Conservation (phyloP, 1,139 yeast species). For the Geotrichum klebahnii region DNA sequence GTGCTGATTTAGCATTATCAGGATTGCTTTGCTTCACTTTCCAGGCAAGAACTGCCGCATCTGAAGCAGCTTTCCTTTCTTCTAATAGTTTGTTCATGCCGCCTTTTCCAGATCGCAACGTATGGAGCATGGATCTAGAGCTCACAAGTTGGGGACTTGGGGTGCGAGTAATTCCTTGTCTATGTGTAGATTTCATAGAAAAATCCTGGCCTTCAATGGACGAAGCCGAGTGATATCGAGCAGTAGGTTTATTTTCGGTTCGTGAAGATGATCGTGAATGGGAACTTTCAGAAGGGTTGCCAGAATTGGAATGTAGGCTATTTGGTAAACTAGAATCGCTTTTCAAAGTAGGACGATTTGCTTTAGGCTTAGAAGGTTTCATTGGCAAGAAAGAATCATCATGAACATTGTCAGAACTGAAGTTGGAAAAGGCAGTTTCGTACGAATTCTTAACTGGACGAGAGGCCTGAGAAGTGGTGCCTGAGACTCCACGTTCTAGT, state of each 20-base stretch:
- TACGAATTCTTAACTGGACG: background rate
- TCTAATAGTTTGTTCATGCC: slow-evolving; percentile 11
- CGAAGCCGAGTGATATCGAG: background rate
- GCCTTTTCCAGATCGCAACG: slow-evolving; percentile 16
- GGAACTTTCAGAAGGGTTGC: too few relatives aligned
- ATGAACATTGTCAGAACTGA: background rate
- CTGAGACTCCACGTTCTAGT: slow-evolving; percentile 25
- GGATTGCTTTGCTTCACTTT: background rate
- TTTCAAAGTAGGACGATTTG: background rate
- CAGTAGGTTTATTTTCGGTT: too few relatives aligned
- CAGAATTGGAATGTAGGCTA: too few relatives aligned
- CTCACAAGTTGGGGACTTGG: background rate
- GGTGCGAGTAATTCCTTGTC: background rate
- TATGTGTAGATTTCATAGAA: slow-evolving; percentile 3
- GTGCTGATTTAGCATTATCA: background rate
- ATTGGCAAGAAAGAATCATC: too few relatives aligned
- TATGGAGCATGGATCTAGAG: slow-evolving; percentile 14
- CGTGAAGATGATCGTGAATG: too few relatives aligned
- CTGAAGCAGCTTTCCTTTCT: slow-evolving; percentile 6
- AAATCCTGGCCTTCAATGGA: background rate
- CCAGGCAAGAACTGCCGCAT: slow-evolving; percentile 5
- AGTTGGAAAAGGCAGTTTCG: background rate
- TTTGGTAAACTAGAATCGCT: too few relatives aligned
- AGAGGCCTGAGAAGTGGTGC: slow-evolving; percentile 18
- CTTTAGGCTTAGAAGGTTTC: slow-evolving; percentile 5